phyloP scores from a whole-genome alignment of 805 yeast genomes.

The Saturnispora diversa region DNA sequence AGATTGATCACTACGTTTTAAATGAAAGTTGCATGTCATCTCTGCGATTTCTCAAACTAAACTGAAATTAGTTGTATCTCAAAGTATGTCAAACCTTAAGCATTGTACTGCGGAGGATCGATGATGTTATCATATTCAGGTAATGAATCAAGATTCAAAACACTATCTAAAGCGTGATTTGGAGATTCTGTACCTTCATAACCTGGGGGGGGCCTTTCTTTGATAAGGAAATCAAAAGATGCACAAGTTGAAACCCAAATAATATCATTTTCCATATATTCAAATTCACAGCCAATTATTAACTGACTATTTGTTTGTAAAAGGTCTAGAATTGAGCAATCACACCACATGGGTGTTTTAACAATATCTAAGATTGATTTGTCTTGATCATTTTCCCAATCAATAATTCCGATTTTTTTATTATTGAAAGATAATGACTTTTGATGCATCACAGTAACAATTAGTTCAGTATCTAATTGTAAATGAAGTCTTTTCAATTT shows the following conservation, averaged over 20 bases:
- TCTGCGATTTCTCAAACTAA: too few relatives aligned
- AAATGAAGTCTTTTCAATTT: constrained; percentile 1
- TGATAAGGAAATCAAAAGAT: constrained; percentile 6
- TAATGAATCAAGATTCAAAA: too few relatives aligned
- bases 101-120: too few relatives aligned
- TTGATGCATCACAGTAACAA: neutral
- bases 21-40: too few relatives aligned
- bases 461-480: constrained; percentile 1
- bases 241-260: constrained; percentile 8
- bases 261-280: neutral
- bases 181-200: neutral
- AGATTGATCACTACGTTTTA: too few relatives aligned
- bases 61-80: too few relatives aligned
- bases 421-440: neutral
- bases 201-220: constrained; percentile 7
- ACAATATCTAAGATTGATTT: constrained; percentile 3
- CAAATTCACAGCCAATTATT: constrained; percentile 4
- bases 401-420: neutral
- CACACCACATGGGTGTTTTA: constrained; percentile 5
- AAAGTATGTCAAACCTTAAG: too few relatives aligned
- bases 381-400: neutral
- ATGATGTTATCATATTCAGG: neutral
- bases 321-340: constrained; percentile 4
- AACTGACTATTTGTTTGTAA: constrained; percentile 4
- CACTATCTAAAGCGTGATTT: too few relatives aligned